phyloP scores from a whole-genome alignment of 306 rosid species.

The Prunus dulcis region DNA sequence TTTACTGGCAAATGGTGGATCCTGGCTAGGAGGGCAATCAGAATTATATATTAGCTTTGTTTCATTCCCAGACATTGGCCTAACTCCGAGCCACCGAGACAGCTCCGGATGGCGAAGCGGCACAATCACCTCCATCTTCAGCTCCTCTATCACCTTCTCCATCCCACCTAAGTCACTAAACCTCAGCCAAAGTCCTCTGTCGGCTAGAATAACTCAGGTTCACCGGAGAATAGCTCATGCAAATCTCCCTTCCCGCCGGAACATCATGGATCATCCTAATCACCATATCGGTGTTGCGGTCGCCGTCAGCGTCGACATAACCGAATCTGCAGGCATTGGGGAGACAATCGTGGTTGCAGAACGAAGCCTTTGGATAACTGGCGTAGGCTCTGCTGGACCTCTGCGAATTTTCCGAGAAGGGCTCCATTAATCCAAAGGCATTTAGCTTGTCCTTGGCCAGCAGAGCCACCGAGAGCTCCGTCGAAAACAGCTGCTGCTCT shows the following conservation, averaged over 20 bases:
- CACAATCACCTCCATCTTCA: too few species aligned
- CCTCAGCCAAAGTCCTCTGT: constrained; percentile 69
- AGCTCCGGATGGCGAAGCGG: too few species aligned
- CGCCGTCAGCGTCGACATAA: constrained; percentile 46
- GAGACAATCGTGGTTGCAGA: constrained; percentile 83
- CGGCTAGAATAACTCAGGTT: constrained; percentile 49
- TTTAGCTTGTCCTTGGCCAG: constrained; percentile 69
- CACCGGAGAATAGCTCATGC: constrained; percentile 84
- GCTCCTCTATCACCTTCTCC: too few species aligned
- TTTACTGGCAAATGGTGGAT: constrained; percentile 32
- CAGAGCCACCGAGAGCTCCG: constrained; percentile 49
- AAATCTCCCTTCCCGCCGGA: constrained; percentile 79
- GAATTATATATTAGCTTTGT: constrained; percentile 61
- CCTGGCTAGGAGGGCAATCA: constrained; percentile 35
- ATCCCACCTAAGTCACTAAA: too few species aligned
- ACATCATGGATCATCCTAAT: constrained; percentile 77
- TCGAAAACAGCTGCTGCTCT: constrained; percentile 27
- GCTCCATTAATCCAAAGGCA: constrained; percentile 78
- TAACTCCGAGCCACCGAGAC: too few species aligned
- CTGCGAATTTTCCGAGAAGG: constrained; percentile 31
- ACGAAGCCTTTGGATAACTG: constrained; percentile 59
- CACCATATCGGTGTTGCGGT: constrained; percentile 49
- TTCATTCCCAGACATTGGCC: constrained; percentile 58
- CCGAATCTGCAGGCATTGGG: constrained; percentile 93
- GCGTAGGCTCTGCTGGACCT: constrained; percentile 74